These are phyloP conservation scores for Dryadomyces sulphureus DNA, from an alignment of 2,329 filamentous ascomycete species.

Conservation along the genomic window DNA sequence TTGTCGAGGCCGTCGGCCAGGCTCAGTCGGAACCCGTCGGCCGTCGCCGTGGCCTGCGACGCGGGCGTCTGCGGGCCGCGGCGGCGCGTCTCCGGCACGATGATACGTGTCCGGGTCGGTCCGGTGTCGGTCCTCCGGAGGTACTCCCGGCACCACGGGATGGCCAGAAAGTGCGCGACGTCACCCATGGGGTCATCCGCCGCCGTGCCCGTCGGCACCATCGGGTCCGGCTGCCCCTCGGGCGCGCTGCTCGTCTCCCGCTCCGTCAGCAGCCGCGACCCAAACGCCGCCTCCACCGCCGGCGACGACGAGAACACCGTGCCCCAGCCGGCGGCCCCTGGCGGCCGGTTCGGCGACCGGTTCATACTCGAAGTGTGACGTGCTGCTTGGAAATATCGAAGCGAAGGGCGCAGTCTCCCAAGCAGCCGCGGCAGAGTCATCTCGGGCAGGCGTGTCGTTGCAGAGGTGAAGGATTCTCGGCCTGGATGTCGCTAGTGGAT, in stretches of 20 bases:
- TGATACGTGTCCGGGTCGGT: constrained; percentile 18
- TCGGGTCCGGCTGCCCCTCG: neutral
- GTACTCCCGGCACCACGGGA: constrained; percentile 33
- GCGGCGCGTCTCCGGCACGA: constrained; percentile 21
- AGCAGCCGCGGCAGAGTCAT: neutral
- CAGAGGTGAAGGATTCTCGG: too few species aligned
- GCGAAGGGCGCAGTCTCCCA: neutral
- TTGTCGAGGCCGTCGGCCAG: constrained; percentile 3
- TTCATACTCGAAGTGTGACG: neutral
- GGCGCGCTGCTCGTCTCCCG: neutral
- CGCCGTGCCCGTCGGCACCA: too few species aligned
- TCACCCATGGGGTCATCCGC: neutral
- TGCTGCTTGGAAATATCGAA: neutral
- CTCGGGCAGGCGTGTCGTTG: too few species aligned
- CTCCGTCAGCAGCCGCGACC: neutral
- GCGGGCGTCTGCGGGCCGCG: constrained; percentile 15
- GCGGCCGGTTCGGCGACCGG: neutral
- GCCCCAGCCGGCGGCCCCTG: neutral
- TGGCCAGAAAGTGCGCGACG: constrained; percentile 17
- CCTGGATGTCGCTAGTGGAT: too few species aligned
- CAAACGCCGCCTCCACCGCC: neutral
- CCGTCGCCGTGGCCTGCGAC: neutral
- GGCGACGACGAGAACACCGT: neutral
- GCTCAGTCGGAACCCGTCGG: constrained; percentile 2
- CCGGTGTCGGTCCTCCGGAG: constrained; percentile 20